Percentiles rank a stretch among this genome's conserved stretches.
These are phyloP conservation scores for Prillingera fragicola DNA, from an alignment of 1,284 basidiomycete genomes.

Conservation along the genomic window DNA sequence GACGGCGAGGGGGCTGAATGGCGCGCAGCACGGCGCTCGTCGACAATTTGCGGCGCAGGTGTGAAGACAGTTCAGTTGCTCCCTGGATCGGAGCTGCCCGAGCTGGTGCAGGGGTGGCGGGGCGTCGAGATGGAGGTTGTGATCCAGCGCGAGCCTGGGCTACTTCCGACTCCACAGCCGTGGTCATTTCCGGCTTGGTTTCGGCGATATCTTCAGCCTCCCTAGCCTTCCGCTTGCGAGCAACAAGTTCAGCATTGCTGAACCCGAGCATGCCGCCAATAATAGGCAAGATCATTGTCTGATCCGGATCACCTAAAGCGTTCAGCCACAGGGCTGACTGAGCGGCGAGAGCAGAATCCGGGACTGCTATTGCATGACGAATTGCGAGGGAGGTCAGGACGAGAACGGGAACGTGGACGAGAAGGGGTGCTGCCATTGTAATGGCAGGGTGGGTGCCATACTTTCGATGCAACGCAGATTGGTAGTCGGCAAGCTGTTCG, in stretches of 20 bases:
- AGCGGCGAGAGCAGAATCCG: conserved; percentile 26
- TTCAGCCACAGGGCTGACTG: conserved; percentile 44
- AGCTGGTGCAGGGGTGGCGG: conserved; percentile 8
- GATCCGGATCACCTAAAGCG: conserved; percentile 42
- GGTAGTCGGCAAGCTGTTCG: conserved; percentile 39
- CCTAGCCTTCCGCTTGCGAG: conserved; percentile 5
- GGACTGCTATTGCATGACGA: conserved; percentile 34
- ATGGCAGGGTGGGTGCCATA: conserved; percentile 42
- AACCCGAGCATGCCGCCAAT: conserved; percentile 39
- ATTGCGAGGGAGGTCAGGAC: conserved; percentile 44
- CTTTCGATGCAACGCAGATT: conserved; percentile 35
- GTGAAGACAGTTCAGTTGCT: conserved; percentile 5
- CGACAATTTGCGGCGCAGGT: not conserved
- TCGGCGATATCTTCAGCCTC: not conserved
- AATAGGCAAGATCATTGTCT: conserved; percentile 38
- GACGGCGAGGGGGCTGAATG: no score
- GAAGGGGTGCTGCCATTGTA: conserved; percentile 42
- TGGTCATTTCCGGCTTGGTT: no score
- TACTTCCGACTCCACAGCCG: not conserved
- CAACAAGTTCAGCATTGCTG: conserved; percentile 42
- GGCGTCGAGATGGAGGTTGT: not conserved
- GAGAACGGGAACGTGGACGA: conserved; percentile 48
- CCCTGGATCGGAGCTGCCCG: conserved; percentile 25
- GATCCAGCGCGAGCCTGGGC: not conserved
- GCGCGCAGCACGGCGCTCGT: no score